A percentile compares a stretch with the other conserved stretches of the same genome.
Conservation (phyloP, 2,329 filamentous ascomycete genomes). For the Epichloe sibirici region DNA sequence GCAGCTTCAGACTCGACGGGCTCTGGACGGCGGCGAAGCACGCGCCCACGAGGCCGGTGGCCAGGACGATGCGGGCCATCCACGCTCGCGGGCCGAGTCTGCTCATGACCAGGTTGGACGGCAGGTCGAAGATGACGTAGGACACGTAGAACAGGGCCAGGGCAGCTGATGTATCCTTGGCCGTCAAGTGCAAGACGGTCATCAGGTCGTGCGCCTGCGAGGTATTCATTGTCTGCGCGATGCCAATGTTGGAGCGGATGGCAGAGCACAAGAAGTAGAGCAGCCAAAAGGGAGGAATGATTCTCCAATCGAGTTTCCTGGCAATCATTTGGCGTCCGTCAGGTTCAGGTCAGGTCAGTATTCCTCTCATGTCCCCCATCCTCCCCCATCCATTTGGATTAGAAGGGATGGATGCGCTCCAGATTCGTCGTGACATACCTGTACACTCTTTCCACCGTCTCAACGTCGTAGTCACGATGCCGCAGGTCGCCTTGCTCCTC, state of each 20-base stretch:
- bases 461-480: slow-evolving; percentile 30
- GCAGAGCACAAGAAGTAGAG: slow-evolving; percentile 89
- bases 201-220: slow-evolving; percentile 61
- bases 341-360: not conserved
- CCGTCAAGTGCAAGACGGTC: slow-evolving; percentile 53
- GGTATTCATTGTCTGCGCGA: slow-evolving; percentile 89
- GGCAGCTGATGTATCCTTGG: slow-evolving; percentile 71
- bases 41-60: slow-evolving; percentile 70
- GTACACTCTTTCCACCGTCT: slow-evolving; percentile 43
- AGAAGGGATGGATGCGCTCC: not conserved
- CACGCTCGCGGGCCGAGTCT: slow-evolving; percentile 72
- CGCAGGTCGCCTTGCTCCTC: slow-evolving; percentile 1
- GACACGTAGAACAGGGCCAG: slow-evolving; percentile 84
- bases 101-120: slow-evolving; percentile 83
- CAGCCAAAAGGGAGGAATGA: slow-evolving; percentile 67
- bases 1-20: slow-evolving; percentile 79
- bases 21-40: slow-evolving; percentile 73
- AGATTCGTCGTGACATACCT: slow-evolving; percentile 15
- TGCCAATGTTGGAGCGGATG: slow-evolving; percentile 81
- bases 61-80: slow-evolving; percentile 86
- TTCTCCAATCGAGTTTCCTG: slow-evolving; percentile 44
- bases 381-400: too few relatives aligned
- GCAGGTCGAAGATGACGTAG: slow-evolving; percentile 81
- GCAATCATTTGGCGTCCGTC: too few relatives aligned
- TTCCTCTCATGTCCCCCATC: not conserved